Percentiles rank a stretch among this genome's conserved stretches.
Conservation (phyloP, 176 grass and related monocot species). For the Triticum urartu region DNA sequence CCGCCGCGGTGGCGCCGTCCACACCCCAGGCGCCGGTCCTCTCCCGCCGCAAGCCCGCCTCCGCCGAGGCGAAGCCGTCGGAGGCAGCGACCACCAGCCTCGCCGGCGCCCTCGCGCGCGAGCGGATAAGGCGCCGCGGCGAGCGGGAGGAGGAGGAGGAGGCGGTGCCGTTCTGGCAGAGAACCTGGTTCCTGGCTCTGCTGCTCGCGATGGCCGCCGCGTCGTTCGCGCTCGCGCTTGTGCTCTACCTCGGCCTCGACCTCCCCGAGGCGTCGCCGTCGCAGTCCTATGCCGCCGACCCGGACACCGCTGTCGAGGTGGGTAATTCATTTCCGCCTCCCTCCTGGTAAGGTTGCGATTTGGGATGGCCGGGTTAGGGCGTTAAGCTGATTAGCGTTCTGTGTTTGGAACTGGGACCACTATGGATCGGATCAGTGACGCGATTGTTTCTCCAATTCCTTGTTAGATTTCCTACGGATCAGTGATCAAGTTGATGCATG, state of each 20-base stretch:
- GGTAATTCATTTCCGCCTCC: neutral
- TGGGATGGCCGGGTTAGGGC: neutral
- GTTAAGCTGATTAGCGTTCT: neutral
- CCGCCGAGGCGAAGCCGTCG: neutral
- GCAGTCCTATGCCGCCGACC: constrained; percentile 43
- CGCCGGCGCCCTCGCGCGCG: constrained; percentile 31
- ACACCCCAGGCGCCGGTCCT: constrained; percentile 50
- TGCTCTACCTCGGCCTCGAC: constrained; percentile 75
- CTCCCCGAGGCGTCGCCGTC: constrained; percentile 58
- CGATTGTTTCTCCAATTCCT: constrained; percentile 3
- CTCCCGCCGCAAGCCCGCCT: constrained; percentile 45
- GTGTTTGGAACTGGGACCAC: neutral
- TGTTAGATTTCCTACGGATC: constrained; percentile 73
- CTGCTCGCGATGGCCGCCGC: constrained; percentile 61
- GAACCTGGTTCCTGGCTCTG: constrained; percentile 74
- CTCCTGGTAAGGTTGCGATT: neutral
- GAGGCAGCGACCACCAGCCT: constrained; percentile 25
- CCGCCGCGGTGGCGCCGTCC: constrained; percentile 58
- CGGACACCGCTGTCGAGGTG: constrained; percentile 58
- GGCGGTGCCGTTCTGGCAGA: constrained; percentile 68
- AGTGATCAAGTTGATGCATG: constrained; percentile 69
- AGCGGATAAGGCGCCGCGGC: constrained; percentile 26
- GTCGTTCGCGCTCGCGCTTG: constrained; percentile 67
- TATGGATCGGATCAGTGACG: neutral
- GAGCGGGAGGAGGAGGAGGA: neutral